Evolutionary conservation across 2,329 filamentous ascomycete genomes (phyloP).

Genomic region (Exophiala bonariae): DNA sequence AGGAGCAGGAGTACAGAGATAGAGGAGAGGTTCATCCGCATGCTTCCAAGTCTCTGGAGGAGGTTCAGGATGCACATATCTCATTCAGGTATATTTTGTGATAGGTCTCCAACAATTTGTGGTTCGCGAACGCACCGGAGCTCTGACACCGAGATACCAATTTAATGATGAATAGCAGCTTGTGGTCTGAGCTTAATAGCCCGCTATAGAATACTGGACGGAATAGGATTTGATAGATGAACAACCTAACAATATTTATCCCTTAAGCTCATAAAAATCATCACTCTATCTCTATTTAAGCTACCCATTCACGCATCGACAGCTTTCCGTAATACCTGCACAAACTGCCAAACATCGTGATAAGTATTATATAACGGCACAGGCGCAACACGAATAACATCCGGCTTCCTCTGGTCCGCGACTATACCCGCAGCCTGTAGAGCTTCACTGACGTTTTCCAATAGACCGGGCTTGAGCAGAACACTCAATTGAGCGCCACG

Average conservation of each 20-base stretch:
- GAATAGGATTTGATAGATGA: too few relatives aligned
- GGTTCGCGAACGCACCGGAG: too few relatives aligned
- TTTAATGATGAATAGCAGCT: too few relatives aligned
- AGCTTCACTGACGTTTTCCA: conserved; percentile 64
- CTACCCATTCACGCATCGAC: conserved; percentile 24
- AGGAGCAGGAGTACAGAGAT: not conserved
- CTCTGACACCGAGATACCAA: too few relatives aligned
- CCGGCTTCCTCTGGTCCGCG: conserved; percentile 79
- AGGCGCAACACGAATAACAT: conserved; percentile 80
- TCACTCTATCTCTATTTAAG: too few relatives aligned
- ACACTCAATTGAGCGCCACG: conserved; percentile 79
- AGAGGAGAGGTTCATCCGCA: conserved; percentile 9
- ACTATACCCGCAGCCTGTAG: conserved; percentile 70
- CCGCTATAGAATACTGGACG: too few relatives aligned
- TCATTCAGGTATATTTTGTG: conserved; percentile 14
- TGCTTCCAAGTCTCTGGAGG: conserved; percentile 6
- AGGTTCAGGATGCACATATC: conserved; percentile 6
- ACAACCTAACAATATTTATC: too few relatives aligned
- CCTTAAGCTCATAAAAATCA: too few relatives aligned
- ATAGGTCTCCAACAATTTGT: too few relatives aligned
- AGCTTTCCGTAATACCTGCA: conserved; percentile 9
- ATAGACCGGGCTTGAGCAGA: conserved; percentile 64
- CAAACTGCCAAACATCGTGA: conserved; percentile 68
- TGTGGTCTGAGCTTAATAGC: too few relatives aligned
- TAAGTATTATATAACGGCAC: conserved; percentile 82